These are phyloP conservation scores for Dendrocalamus sinicus DNA, from an alignment of 176 grass and related monocot genomes.

Conservation along the genomic window DNA sequence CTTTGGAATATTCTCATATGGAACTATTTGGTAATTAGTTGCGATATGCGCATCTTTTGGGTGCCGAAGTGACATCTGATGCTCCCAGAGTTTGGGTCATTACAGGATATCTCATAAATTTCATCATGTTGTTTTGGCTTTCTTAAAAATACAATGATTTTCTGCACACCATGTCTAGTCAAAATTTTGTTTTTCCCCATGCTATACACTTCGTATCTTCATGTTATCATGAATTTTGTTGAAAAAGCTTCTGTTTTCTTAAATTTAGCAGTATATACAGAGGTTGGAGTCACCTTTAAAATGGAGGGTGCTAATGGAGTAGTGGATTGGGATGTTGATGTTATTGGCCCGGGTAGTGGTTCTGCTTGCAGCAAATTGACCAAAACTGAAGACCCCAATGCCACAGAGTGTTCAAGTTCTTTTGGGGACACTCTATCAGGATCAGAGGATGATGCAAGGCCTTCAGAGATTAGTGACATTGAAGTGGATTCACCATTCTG, in stretches of 20 bases:
- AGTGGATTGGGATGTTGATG: slow-evolving; percentile 54
- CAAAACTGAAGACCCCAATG: slow-evolving; percentile 63
- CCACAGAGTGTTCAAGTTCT: slow-evolving; percentile 87
- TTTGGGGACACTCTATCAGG: slow-evolving; percentile 85
- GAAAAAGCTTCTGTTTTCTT: not conserved
- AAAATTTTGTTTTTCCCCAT: too few relatives aligned
- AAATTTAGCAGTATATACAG: slow-evolving; percentile 22
- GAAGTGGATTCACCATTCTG: slow-evolving; percentile 87
- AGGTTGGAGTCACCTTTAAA: slow-evolving; percentile 2
- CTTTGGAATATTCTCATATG: not conserved
- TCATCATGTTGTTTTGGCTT: too few relatives aligned
- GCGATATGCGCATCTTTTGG: not conserved
- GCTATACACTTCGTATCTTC: too few relatives aligned
- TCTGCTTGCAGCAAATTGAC: slow-evolving; percentile 37
- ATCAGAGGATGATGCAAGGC: slow-evolving; percentile 66
- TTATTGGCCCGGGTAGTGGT: slow-evolving; percentile 31
- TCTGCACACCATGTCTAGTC: too few relatives aligned
- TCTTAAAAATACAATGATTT: too few relatives aligned
- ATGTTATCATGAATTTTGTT: not conserved
- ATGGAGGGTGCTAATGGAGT: slow-evolving; percentile 43
- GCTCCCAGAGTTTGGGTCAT: too few relatives aligned
- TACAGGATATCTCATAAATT: too few relatives aligned
- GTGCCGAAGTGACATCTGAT: not conserved
- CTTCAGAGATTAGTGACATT: slow-evolving; percentile 67
- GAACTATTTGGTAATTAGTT: not conserved